Base-by-base conservation (phyloP, 768 basidiomycete species). In the Candolleomyces eurysporus region DNA sequence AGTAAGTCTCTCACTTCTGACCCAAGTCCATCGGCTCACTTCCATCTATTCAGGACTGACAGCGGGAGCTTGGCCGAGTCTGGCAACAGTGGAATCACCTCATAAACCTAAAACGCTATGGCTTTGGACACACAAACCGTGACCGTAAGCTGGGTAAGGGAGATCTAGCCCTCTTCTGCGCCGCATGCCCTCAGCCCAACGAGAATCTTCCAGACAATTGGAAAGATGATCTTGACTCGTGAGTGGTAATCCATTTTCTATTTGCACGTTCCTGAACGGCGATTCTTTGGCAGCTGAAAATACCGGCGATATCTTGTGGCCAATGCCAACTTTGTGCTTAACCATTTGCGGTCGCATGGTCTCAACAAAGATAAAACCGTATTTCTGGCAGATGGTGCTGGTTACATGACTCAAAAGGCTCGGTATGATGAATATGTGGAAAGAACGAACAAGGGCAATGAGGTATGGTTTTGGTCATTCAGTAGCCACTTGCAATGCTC, bases 171-270 rank as follows among this genome's bases (percentile, higher is more conserved):
- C 16, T 40, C 2, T 69, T 71, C 32, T 75, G 71, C 48, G 59
- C 68, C 0, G 63, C 68, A 5, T 75, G 74, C 49, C 72, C 68
- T 0, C 72, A 72, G 45, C 68, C 68, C 0, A 64, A 62, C 0
- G 55, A 69, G 16, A 75, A 75, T 51, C 31, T 73, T 3, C 68
- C 68, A 3, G 30, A 36, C 0, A 31, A 67, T 30, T 73, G 72
- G 72, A 40, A 39, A 40, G 13, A 36, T 14, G 36, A 40, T 40
- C 5, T 10, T 4, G 5, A 36, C n/a, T 11, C 4, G 53, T 54
- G 32, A 54, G 53, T 16, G 16, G 14, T 52, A 31, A 19, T 7
- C 9, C 7, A 8, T 9, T n/a, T n/a, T n/a, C n/a, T n/a, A n/a
- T n/a, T n/a, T n/a, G n/a, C n/a, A n/a, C n/a, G n/a, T n/a, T 19